Evolutionary conservation across 768 basidiomycete genomes (phyloP).

Genomic region (Leucocoprinus birnbaumii): DNA sequence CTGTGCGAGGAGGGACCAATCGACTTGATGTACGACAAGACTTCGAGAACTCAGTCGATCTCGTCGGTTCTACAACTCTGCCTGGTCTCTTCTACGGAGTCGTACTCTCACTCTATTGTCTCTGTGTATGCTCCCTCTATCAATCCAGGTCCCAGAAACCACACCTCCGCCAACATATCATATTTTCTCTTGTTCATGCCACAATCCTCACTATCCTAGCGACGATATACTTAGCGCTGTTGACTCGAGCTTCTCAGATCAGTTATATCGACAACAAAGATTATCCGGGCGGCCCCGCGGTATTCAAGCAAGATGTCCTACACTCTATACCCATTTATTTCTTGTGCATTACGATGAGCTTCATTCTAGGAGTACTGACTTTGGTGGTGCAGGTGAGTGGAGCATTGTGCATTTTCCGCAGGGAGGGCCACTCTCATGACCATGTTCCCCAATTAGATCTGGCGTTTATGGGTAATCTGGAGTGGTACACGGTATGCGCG

Average conservation of each 20-base stretch:
- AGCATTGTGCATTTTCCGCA: background rate
- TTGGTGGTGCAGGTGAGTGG: conserved; percentile 3
- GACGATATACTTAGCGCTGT: background rate
- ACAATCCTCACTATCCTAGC: background rate
- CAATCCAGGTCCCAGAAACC: no score
- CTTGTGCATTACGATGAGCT: background rate
- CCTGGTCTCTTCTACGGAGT: background rate
- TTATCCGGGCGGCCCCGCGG: background rate
- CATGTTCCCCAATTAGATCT: background rate
- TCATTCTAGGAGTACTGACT: background rate
- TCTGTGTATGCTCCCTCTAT: background rate
- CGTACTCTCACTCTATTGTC: background rate
- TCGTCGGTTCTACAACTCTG: background rate
- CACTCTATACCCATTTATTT: background rate
- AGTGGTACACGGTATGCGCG: background rate
- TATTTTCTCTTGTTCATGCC: background rate
- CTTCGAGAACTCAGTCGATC: background rate
- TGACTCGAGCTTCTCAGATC: background rate
- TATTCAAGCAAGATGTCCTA: background rate
- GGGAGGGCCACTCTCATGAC: no score
- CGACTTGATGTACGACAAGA: background rate
- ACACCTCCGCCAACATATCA: no score
- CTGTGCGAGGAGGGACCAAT: no score
- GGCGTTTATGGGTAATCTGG: conserved; percentile 5
- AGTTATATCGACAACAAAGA: background rate